These are phyloP conservation scores for Hevea brasiliensis DNA, from an alignment of 345 rosid genomes.

Conservation along the genomic window DNA sequence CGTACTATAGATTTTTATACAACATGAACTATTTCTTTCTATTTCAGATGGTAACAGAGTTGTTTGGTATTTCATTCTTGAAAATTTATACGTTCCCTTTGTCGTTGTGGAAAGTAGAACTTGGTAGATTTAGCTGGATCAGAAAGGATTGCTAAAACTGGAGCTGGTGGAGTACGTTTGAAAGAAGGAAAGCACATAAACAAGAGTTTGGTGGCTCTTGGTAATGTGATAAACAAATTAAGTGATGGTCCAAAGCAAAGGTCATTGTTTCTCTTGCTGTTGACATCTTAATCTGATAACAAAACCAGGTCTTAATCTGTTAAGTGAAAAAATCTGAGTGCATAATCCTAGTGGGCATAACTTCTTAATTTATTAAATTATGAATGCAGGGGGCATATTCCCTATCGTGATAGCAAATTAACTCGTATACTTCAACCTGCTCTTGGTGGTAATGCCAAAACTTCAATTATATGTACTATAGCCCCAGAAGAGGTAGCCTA, in stretches of 20 bases:
- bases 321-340: constrained; percentile 43
- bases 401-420: constrained; percentile 96
- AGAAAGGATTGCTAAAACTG: constrained; percentile 88
- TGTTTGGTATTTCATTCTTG: not conserved
- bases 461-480: constrained; percentile 91
- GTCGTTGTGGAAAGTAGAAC: constrained; percentile 48
- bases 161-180: constrained; percentile 89
- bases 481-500: constrained; percentile 93
- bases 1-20: not conserved
- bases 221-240: constrained; percentile 92
- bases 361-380: constrained; percentile 13
- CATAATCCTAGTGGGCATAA: constrained; percentile 48
- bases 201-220: constrained; percentile 95
- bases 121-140: constrained; percentile 97
- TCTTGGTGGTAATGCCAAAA: constrained; percentile 95
- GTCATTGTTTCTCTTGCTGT: constrained; percentile 35
- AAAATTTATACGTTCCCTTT: constrained; percentile 10
- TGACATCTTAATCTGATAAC: not conserved
- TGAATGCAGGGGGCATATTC: constrained; percentile 79
- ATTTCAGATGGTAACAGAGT: not conserved
- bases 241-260: constrained; percentile 79
- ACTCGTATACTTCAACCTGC: constrained; percentile 99
- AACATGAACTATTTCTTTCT: not conserved
- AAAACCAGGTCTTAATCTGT: constrained; percentile 7
- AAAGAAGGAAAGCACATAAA: constrained; percentile 92